Conservation (phyloP, 768 basidiomycete species). For the Neoboletus magnificus region DNA sequence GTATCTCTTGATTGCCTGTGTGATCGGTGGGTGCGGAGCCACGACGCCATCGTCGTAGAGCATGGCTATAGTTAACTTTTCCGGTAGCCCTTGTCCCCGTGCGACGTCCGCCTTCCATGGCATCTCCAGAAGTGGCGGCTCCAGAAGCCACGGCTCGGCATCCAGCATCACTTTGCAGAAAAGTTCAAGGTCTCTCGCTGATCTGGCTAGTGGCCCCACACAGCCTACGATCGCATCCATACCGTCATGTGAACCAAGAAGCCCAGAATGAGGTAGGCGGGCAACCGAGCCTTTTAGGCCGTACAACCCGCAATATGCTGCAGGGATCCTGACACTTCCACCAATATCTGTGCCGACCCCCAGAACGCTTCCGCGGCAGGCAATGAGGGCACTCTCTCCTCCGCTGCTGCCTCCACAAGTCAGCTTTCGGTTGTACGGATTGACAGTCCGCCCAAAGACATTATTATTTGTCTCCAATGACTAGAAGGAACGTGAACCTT, state of each 20-base stretch:
- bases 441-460: slow-evolving; percentile 56
- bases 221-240: slow-evolving; percentile 53
- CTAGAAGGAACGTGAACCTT: slow-evolving; percentile 28
- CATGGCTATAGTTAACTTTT: slow-evolving; percentile 43
- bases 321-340: slow-evolving; percentile 43
- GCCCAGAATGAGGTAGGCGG: slow-evolving; percentile 49
- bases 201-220: slow-evolving; percentile 46
- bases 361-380: slow-evolving; percentile 39
- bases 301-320: slow-evolving; percentile 41
- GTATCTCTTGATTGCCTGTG: slow-evolving; percentile 37
- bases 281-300: slow-evolving; percentile 47
- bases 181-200: slow-evolving; percentile 46
- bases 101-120: slow-evolving; percentile 45
- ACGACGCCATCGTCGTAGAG: slow-evolving; percentile 52
- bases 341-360: slow-evolving; percentile 50
- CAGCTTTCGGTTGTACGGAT: slow-evolving; percentile 56
- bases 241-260: slow-evolving; percentile 48
- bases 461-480: slow-evolving; percentile 54
- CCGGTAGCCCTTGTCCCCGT: slow-evolving; percentile 37
- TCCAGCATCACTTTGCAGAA: slow-evolving; percentile 48
- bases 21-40: slow-evolving; percentile 47
- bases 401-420: slow-evolving; percentile 48
- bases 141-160: slow-evolving; percentile 44
- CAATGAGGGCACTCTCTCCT: slow-evolving; percentile 46
- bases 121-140: slow-evolving; percentile 46